Base-by-base conservation (phyloP, 73 alveolate genomes). In the Stentor coeruleus region DNA sequence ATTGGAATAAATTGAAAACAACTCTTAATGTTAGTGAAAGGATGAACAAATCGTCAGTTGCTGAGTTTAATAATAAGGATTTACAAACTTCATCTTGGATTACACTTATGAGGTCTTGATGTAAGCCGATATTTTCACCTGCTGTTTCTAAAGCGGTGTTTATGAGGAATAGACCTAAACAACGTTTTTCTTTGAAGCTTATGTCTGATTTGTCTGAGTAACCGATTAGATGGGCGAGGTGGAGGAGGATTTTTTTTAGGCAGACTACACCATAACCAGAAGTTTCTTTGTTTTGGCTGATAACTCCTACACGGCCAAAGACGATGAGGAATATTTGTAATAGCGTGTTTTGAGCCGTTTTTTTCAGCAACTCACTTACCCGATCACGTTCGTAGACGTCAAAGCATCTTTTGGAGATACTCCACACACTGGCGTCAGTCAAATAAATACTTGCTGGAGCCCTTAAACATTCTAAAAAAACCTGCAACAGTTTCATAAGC, bases 371-470 rank as follows among this genome's bases (percentile, higher is more conserved):
- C 41, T 66, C 79, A 31, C 79, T 66, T 66, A 33, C 79, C 37
- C 79, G n/a, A 28, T 66, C 79, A 20, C 37, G n/a, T 20, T 66
- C 79, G 33, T 28, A 66, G n/a, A 66, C 39, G 33, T 66, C 79
- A 66, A 66, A 66, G 79, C 79, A 66, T 33, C 79, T 66, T 66
- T 66, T 66, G 20, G 37, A 20, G 33, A 66, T 66, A 40, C 79
- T 66, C 79, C 79, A 66, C n/a, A 66, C 79, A 66, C 79, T 66
- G 11, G 79, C 79, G 33, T 66, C 79, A 66, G 79, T 66, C 39
- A 66, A 2, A 66, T 26, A 66, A 66, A 66, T 33, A 66, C 79
- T 66, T 26, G 79, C 79, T 15, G n/a, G 79, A 28, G 79, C 37
- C 33, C 79, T 66, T 26, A 66, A 33, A 31, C 79, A 66, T 31